Percentiles rank a stretch among this genome's conserved stretches.
Conservation (phyloP, 2,329 filamentous ascomycete species). For the Penicillium digitatum region DNA sequence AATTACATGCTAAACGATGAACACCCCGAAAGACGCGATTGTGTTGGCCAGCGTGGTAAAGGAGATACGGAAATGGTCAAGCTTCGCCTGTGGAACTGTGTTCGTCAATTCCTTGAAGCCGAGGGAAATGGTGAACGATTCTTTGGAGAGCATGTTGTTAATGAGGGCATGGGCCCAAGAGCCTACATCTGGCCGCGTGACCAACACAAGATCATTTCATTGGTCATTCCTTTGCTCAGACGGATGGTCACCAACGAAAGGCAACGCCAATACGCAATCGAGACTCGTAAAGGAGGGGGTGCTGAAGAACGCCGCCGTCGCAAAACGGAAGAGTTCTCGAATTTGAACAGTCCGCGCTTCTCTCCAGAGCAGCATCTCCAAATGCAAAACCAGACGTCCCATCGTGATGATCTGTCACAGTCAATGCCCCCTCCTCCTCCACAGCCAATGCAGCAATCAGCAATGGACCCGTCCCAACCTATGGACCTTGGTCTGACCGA, state of each 20-base stretch:
- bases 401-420: constrained; percentile 23
- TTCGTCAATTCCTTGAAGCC: constrained; percentile 51
- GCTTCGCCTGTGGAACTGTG: constrained; percentile 54
- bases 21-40: constrained; percentile 54
- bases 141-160: constrained; percentile 48
- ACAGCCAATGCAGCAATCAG: constrained; percentile 23
- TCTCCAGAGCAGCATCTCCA: constrained; percentile 33
- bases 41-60: constrained; percentile 54
- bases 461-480: constrained; percentile 22
- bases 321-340: constrained; percentile 36
- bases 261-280: constrained; percentile 55
- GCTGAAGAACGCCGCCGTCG: constrained; percentile 37
- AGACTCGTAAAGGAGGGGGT: constrained; percentile 50
- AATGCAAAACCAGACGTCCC: constrained; percentile 28
- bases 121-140: constrained; percentile 52
- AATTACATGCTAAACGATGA: constrained; percentile 55
- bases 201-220: constrained; percentile 53
- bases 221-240: constrained; percentile 55
- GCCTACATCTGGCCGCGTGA: constrained; percentile 54
- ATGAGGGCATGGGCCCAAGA: constrained; percentile 38
- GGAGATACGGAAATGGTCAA: constrained; percentile 57
- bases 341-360: constrained; percentile 24
- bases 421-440: constrained; percentile 23
- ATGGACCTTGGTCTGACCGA: constrained; percentile 35
- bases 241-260: constrained; percentile 60